Evolutionary conservation across 2,329 filamentous ascomycete species (phyloP).

Genomic region (Bertia moriformis): DNA sequence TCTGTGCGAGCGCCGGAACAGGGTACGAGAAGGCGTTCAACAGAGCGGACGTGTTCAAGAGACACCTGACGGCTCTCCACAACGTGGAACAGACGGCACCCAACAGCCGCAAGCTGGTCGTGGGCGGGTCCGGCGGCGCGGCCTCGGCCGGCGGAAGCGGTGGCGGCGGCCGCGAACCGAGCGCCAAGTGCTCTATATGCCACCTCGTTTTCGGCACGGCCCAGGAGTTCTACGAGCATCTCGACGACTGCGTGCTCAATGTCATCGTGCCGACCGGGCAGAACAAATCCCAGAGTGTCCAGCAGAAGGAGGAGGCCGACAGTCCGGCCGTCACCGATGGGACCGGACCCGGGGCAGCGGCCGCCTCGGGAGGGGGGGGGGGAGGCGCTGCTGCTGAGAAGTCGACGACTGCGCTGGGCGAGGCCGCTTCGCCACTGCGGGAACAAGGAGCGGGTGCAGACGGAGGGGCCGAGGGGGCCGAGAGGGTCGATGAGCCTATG

Average conservation of each 20-base stretch:
- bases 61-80: constrained; percentile 84
- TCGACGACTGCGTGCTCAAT: constrained; percentile 53
- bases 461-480: too few species aligned
- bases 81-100: constrained; percentile 87
- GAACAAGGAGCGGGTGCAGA: too few species aligned
- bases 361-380: too few species aligned
- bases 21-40: constrained; percentile 91
- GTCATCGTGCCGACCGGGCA: constrained; percentile 35
- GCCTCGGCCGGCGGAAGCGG: constrained; percentile 6
- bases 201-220: constrained; percentile 64
- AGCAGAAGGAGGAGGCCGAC: too few species aligned
- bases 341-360: too few species aligned
- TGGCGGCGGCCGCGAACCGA: constrained; percentile 21
- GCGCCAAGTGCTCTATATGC: constrained; percentile 85
- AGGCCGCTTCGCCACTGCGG: too few species aligned
- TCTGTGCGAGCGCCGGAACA: constrained; percentile 78
- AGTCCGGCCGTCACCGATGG: too few species aligned
- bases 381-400: too few species aligned
- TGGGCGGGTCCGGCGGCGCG: constrained; percentile 8
- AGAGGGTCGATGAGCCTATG: too few species aligned
- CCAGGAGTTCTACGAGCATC: constrained; percentile 94
- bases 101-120: constrained; percentile 64
- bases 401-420: too few species aligned
- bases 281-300: too few species aligned
- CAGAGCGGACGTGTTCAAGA: constrained; percentile 90